These are phyloP conservation scores for Arabidopsis lyrata DNA, from an alignment of 441 rosid genomes.

Conservation along the genomic window DNA sequence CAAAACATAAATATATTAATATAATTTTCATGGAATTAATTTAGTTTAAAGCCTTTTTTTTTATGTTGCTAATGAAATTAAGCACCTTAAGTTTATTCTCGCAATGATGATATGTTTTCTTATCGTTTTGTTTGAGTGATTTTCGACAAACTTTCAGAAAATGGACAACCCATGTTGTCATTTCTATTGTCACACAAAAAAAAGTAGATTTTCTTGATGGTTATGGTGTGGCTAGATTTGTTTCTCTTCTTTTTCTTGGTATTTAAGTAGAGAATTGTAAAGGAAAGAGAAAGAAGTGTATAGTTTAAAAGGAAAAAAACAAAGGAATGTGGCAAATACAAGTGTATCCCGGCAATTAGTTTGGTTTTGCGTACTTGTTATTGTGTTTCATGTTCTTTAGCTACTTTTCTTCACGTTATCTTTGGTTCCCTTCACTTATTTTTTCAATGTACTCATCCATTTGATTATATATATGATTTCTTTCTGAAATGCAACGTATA, in stretches of 20 bases:
- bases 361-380: constrained; percentile 29
- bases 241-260: background rate
- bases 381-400: constrained; percentile 39
- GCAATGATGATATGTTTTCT: background rate
- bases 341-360: constrained; percentile 29
- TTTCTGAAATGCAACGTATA: too few relatives aligned
- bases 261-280: background rate
- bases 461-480: background rate
- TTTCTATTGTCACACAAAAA: background rate
- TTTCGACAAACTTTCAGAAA: background rate
- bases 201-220: background rate
- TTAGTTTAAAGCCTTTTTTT: background rate
- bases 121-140: constrained; percentile 10
- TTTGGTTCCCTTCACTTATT: constrained; percentile 25
- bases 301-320: constrained; percentile 15
- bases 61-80: background rate
- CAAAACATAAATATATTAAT: background rate
- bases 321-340: constrained; percentile 33
- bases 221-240: background rate
- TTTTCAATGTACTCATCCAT: background rate
- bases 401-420: constrained; percentile 10
- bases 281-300: constrained; percentile 13
- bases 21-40: background rate
- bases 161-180: constrained; percentile 9
- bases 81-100: background rate